A percentile compares a stretch with the other conserved stretches of the same genome.
Evolutionary conservation across 2,329 filamentous ascomycete species (phyloP).

Genomic region (Penicillium corylophilum): DNA sequence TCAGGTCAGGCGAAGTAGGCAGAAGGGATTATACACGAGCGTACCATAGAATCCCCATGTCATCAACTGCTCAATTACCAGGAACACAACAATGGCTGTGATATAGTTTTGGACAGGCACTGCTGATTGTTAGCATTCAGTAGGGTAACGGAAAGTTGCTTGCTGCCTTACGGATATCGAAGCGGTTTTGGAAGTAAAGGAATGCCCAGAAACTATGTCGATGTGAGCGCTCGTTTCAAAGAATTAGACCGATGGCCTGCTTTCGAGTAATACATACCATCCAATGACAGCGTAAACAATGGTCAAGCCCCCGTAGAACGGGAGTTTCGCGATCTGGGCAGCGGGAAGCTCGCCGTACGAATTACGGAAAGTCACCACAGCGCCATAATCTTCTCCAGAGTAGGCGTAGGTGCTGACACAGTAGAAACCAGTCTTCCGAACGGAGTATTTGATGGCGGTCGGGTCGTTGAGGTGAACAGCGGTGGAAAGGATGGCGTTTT

Average conservation of each 20-base stretch:
- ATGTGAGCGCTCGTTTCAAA: conserved; percentile 19
- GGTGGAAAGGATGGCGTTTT: conserved; percentile 71
- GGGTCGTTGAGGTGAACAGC: conserved; percentile 79
- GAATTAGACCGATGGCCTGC: not conserved
- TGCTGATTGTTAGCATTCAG: conserved; percentile 43
- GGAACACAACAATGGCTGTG: conserved; percentile 89
- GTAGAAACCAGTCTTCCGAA: conserved; percentile 93
- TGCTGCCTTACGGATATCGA: conserved; percentile 71
- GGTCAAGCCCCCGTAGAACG: conserved; percentile 92
- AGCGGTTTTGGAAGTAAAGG: conserved; percentile 88
- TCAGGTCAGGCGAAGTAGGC: conserved; percentile 32
- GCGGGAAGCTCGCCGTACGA: conserved; percentile 94
- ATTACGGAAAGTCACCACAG: conserved; percentile 88
- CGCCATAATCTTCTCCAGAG: conserved; percentile 67
- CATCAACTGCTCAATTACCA: conserved; percentile 95
- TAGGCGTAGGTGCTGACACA: conserved; percentile 80
- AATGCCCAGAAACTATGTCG: conserved; percentile 79
- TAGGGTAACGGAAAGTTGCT: not conserved
- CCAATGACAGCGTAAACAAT: conserved; percentile 89
- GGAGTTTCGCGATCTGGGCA: conserved; percentile 92
- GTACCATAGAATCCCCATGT: conserved; percentile 96
- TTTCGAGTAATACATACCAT: conserved; percentile 50
- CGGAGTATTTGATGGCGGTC: conserved; percentile 70
- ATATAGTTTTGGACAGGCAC: conserved; percentile 99
- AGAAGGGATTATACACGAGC: conserved; percentile 15